phyloP scores from a whole-genome alignment of 2,329 filamentous ascomycete genomes.

The Talaromyces sp. region DNA sequence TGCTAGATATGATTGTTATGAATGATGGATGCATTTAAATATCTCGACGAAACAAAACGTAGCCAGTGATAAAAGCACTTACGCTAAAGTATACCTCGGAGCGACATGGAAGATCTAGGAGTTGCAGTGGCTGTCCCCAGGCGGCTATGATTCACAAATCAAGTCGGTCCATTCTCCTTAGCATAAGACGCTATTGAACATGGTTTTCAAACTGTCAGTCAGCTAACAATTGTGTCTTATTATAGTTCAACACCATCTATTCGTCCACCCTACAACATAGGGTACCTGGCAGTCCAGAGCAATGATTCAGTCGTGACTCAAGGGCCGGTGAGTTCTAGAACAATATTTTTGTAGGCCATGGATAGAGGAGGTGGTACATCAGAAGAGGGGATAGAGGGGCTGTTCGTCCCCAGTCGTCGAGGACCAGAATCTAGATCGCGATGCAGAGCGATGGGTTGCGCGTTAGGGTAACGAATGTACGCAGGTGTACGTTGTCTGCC shows the following conservation, averaged over 20 bases:
- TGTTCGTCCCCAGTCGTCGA: not conserved
- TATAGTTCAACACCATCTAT: not conserved
- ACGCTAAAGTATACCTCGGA: no score
- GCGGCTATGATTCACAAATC: not conserved
- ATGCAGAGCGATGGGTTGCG: slow-evolving; percentile 4
- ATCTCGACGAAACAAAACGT: no score
- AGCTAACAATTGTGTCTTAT: not conserved
- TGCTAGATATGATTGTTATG: slow-evolving; percentile 22
- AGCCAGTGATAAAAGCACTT: no score
- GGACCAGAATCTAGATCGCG: slow-evolving; percentile 9
- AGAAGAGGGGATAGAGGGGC: slow-evolving; percentile 18
- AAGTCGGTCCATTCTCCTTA: not conserved
- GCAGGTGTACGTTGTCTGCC: not conserved
- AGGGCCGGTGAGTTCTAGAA: not conserved
- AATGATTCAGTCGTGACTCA: not conserved
- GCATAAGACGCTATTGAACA: not conserved
- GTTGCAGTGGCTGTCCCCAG: not conserved
- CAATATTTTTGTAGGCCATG: not conserved
- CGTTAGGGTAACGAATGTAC: not conserved
- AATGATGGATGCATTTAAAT: slow-evolving; percentile 22
- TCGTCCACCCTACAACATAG: not conserved
- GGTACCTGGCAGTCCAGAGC: not conserved
- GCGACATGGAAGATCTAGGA: not conserved
- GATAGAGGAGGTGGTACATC: not conserved
- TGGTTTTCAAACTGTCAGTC: not conserved